A percentile compares a stretch with the other conserved stretches of the same genome.
These are phyloP conservation scores for Chara braunii DNA, from an alignment of 139 green algal species.

Conservation along the genomic window DNA sequence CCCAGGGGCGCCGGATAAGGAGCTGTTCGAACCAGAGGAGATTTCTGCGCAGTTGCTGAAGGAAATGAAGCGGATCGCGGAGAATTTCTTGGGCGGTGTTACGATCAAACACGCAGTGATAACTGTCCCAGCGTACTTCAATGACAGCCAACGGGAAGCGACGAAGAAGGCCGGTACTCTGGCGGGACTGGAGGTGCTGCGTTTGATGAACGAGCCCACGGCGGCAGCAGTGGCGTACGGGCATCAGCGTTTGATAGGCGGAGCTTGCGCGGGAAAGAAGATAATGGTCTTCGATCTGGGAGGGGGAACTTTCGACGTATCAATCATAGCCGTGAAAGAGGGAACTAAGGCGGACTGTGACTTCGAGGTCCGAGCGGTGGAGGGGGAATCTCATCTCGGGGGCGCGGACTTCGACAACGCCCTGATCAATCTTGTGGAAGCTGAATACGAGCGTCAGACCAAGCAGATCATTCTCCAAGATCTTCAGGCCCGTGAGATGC, in stretches of 20 bases:
- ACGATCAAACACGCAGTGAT: slow-evolving; percentile 70
- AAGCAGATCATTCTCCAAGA: too few relatives aligned
- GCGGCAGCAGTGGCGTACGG: slow-evolving; percentile 30
- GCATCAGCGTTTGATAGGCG: slow-evolving; percentile 47
- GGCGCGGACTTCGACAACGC: too few relatives aligned
- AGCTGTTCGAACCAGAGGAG: too few relatives aligned
- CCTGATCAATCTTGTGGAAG: too few relatives aligned
- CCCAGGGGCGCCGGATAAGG: too few relatives aligned
- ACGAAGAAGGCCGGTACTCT: slow-evolving; percentile 71
- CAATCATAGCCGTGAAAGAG: too few relatives aligned
- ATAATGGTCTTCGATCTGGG: slow-evolving; percentile 60
- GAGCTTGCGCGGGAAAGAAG: too few relatives aligned
- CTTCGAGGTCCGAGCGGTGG: slow-evolving; percentile 24
- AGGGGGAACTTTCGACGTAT: slow-evolving; percentile 44
- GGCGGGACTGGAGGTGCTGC: slow-evolving; percentile 30
- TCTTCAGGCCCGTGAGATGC: too few relatives aligned
- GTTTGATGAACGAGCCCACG: slow-evolving; percentile 41
- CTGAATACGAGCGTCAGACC: too few relatives aligned
- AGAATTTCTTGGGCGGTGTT: slow-evolving; percentile 73
- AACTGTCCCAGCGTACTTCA: slow-evolving; percentile 94
- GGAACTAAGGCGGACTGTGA: slow-evolving; percentile 26
- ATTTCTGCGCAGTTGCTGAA: slow-evolving; percentile 90
- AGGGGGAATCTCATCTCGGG: slow-evolving; percentile 43
- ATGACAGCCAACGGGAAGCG: slow-evolving; percentile 65
- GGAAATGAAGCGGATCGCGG: slow-evolving; percentile 83